Evolutionary conservation across 768 basidiomycete genomes (phyloP), one percentile per base, ranked within the genome.

Genomic region (Auricularia cornea): DNA sequence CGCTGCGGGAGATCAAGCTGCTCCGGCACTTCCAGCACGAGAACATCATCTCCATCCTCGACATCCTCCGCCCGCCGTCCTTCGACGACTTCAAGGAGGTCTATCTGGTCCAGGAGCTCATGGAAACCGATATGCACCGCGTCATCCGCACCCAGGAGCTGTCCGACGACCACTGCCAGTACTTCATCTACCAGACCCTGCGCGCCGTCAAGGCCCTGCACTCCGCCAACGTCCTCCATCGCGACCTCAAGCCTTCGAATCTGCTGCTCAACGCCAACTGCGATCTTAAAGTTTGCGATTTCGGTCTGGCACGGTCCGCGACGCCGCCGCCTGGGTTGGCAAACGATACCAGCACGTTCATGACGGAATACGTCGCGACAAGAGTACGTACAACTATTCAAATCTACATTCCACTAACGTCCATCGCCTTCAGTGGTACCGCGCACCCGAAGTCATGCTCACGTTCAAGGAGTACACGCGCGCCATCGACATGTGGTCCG

Each of bases 371-470:
- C 28, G 54, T 57, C 54, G 54, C 54, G 26, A 57, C 54, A 32
- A 77, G 77, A 65, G 74, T 76, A 30, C 29, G 79, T 91, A n/a
- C 67, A 79, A 80, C 62, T 48, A 6, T 18, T 5, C 44, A 18
- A 18, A 20, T 11, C 44, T 48, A 14, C 12, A 6, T 48, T 5
- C 44, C 12, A 23, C 44, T 48, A 48, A 48, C 44, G 44, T 18
- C 14, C 14, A 14, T 23, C 12, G 26, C 26, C 29, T 30, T 60
- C 82, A 97, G 68, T 98, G 96, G 96, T 98, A 98, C 72, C 86
- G 96, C 32, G 96, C 96, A 0, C 96, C 96, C 0, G 96, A 98
- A 73, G 92, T 98, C 65, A 98, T 98, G 96, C 82, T 98, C 38
- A 96, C 93, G 0, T 98, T 97, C 80, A 94, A 95, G 71, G 88